phyloP scores from a whole-genome alignment of 192 early-diverging fungal genomes.

The Nowakowskiella sp. region DNA sequence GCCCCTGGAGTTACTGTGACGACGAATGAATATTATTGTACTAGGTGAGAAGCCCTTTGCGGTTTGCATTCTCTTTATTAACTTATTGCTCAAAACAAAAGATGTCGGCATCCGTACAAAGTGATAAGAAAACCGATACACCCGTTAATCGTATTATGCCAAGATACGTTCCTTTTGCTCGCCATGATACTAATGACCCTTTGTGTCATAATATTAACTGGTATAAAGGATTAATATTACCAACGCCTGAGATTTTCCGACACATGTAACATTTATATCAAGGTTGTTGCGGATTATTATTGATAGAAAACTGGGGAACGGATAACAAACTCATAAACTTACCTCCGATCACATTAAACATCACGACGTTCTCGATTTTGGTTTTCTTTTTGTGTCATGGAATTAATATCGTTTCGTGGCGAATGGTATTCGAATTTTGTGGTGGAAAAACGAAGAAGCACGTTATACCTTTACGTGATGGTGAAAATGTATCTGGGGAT shows the following conservation, averaged over 20 bases:
- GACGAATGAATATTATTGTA: not conserved
- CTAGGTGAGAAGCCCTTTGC: too few species aligned
- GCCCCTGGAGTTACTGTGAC: constrained; percentile 19
- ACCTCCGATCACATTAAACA: constrained; percentile 12
- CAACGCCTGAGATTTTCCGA: too few species aligned
- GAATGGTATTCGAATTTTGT: constrained; percentile 28
- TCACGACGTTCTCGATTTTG: constrained; percentile 16
- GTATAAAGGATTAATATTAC: too few species aligned
- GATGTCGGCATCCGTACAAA: not conserved
- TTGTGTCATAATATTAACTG: constrained; percentile 22
- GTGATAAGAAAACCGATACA: constrained; percentile 16
- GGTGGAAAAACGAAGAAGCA: too few species aligned
- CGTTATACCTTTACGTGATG: too few species aligned
- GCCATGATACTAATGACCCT: constrained; percentile 27
- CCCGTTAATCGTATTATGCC: constrained; percentile 6
- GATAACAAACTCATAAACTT: not conserved
- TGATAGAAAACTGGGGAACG: constrained; percentile 18
- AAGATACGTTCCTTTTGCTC: constrained; percentile 19
- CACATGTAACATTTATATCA: too few species aligned
- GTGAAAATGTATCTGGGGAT: constrained; percentile 14
- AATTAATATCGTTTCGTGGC: constrained; percentile 17
- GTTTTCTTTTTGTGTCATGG: constrained; percentile 26
- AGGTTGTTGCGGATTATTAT: constrained; percentile 21
- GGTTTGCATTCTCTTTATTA: constrained; percentile 1
- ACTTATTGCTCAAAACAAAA: constrained; percentile 7